Conservation (phyloP, 116 monocot species). For the Papilionanthe hybrid region DNA sequence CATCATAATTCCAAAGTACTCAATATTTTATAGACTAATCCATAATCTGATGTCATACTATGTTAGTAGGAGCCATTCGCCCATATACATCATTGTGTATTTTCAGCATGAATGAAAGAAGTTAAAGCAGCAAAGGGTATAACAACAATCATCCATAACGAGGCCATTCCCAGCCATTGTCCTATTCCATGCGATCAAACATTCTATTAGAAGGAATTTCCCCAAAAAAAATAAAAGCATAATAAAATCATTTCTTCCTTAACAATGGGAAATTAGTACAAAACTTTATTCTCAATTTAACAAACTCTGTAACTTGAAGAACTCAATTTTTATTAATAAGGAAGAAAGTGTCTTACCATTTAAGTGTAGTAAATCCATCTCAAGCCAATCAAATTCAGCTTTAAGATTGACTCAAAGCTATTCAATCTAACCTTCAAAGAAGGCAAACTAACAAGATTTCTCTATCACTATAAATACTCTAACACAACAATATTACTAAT, state of each 20-base stretch:
- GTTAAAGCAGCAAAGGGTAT: neutral
- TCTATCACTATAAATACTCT: no score
- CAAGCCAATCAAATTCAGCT: no score
- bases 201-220: neutral
- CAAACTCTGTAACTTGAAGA: conserved; percentile 11
- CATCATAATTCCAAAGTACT: neutral
- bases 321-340: neutral
- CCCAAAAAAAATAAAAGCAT: neutral
- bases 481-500: no score
- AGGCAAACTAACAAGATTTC: no score
- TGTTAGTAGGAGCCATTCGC: neutral
- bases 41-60: neutral
- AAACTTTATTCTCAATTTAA: conserved; percentile 22
- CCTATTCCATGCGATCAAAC: conserved; percentile 5
- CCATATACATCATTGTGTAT: neutral
- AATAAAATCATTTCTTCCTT: conserved; percentile 8
- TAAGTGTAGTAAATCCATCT: no score
- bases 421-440: no score
- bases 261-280: conserved; percentile 18
- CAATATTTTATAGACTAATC: neutral
- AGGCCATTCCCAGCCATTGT: neutral
- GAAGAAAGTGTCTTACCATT: conserved; percentile 7
- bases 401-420: no score
- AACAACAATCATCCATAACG: conserved; percentile 5
- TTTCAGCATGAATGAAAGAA: neutral